Conservation (phyloP, 371 early-diverging fungal species). For the Mortierella sp. region DNA sequence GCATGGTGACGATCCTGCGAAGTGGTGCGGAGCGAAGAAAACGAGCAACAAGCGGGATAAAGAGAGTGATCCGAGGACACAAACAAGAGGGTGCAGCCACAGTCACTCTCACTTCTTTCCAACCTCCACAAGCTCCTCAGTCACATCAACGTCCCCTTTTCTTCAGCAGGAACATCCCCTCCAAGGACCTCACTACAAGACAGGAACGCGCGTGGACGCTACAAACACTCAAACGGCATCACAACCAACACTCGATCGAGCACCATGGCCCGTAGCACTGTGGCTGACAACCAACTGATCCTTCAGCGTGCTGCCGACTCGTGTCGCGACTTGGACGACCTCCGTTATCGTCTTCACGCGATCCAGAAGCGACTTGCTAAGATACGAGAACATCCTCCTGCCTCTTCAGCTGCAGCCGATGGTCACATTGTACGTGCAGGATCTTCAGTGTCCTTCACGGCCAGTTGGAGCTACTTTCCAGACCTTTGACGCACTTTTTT, state of each 20-base stretch:
- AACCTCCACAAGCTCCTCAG: no score
- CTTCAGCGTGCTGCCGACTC: conserved; percentile 44
- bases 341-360: conserved; percentile 27
- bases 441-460: no score
- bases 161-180: no score
- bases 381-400: conserved; percentile 4
- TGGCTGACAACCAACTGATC: conserved; percentile 39
- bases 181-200: no score
- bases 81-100: no score
- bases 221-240: neutral
- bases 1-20: conserved; percentile 6
- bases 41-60: neutral
- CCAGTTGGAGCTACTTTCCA: no score
- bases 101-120: no score
- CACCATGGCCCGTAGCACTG: conserved; percentile 1
- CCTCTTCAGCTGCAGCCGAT: neutral
- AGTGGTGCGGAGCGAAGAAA: neutral
- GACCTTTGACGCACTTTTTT: no score
- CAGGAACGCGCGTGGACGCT: no score
- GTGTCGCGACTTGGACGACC: conserved; percentile 37
- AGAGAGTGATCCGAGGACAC: neutral
- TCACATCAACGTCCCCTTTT: no score
- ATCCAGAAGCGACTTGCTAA: conserved; percentile 42
- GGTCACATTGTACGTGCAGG: no score
- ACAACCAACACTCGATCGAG: neutral